Percentiles rank a stretch among this genome's conserved stretches.
Conservation (phyloP, 331 rosid species). For the Dryas integrifolia region DNA sequence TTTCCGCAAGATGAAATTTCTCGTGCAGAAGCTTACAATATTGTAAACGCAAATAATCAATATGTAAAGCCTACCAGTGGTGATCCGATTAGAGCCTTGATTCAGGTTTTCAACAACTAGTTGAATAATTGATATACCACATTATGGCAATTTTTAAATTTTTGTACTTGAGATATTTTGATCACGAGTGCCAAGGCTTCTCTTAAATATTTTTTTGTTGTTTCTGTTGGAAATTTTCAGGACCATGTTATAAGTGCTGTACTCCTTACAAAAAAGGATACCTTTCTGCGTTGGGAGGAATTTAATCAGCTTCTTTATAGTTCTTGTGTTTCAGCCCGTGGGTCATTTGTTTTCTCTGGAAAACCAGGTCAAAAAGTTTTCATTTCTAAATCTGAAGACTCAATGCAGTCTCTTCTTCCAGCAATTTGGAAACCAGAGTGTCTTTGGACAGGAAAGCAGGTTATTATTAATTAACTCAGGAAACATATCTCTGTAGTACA, state of each 20-base stretch:
- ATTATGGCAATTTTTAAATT: not conserved
- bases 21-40: constrained; percentile 91
- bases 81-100: constrained; percentile 88
- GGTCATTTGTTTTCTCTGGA: constrained; percentile 37
- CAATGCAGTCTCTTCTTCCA: constrained; percentile 65
- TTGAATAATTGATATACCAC: not conserved
- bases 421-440: constrained; percentile 91
- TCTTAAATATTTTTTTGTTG: not conserved
- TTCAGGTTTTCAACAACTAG: constrained; percentile 55
- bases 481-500: not conserved
- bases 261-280: constrained; percentile 85
- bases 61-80: constrained; percentile 98
- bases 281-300: constrained; percentile 59
- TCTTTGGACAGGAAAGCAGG: constrained; percentile 98
- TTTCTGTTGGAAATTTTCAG: constrained; percentile 39
- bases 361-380: constrained; percentile 58
- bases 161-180: constrained; percentile 5
- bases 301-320: constrained; percentile 88
- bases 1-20: constrained; percentile 98
- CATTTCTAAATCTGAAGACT: constrained; percentile 49
- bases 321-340: constrained; percentile 60
- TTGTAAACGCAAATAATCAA: constrained; percentile 93
- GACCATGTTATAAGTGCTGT: constrained; percentile 91
- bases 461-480: constrained; percentile 8
- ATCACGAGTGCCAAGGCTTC: not conserved